Base-by-base conservation (phyloP, 441 rosid species). In the Capsella rubella region DNA sequence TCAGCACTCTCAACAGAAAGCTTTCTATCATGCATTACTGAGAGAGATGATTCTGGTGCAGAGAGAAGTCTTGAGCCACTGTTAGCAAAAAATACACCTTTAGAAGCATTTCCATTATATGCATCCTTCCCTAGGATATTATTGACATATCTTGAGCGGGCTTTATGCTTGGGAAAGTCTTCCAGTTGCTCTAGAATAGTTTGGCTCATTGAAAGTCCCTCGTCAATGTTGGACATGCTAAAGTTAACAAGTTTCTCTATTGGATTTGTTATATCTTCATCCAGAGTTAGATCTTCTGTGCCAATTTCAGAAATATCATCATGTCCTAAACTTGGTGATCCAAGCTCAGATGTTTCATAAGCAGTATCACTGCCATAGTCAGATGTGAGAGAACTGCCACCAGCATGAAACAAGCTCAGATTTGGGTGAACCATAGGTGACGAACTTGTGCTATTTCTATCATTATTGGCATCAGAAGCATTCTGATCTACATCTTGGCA, bases 321-420 rank as follows among this genome's bases (percentile, higher is more conserved):
- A 60, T 82, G 85, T 53, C 78, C 89, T 69, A 83, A 67, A 80
- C 93, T 83, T 55, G 98, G 97, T 28, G 96, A 84, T 78, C 97
- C 97, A 79, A 88, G 52, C 71, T 91, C 99, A 81, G 98, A 93
- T 50, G 95, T 83, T 79, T 93, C 98, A 84, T 90, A 89, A 75
- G 89, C 92, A 75, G 93, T 88, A 75, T 96, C 98, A 75, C 97
- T 92, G 43, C 98, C 98, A 86, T 86, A 87, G 80, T 96, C 99
- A 37, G 99, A 96, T 64, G 89, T 73, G 40, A 89, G 67, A 29
- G 97, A 89, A 85, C 88, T 73, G 18, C 87, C 91, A 46, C 82
- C 82, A 79, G 81, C 65, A 45, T 65, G 82, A 70, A 90, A 87
- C 60, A 82, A 68, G 75, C 89, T 86, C 75, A 88, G 83, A 73